Percentiles rank a stretch among this genome's conserved stretches.
phyloP scores from a whole-genome alignment of 129 eudicot species.

The Arctium minus region DNA sequence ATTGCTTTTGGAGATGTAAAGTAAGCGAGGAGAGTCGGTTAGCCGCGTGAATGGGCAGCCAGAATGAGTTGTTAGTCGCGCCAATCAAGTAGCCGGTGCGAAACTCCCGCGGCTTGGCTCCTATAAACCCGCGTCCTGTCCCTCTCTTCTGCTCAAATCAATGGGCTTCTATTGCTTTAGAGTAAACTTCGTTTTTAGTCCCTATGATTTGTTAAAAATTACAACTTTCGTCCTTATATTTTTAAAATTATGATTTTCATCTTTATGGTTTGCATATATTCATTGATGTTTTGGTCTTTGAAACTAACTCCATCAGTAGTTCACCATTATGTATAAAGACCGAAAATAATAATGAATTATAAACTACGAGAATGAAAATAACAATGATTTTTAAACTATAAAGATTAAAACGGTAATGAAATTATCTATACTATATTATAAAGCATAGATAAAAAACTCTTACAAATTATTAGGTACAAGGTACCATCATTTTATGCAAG shows the following conservation, averaged over 20 bases:
- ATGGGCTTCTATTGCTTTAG: neutral
- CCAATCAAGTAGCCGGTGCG: neutral
- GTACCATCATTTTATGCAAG: no score
- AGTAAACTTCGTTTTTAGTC: neutral
- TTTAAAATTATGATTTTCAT: neutral
- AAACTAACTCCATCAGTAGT: neutral
- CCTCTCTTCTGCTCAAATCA: neutral
- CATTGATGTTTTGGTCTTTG: neutral
- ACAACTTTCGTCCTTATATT: neutral
- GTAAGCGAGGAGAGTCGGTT: neutral
- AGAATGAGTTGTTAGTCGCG: neutral
- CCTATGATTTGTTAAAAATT: neutral
- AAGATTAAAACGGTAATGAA: no score
- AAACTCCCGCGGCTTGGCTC: neutral
- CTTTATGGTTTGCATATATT: neutral
- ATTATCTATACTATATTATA: no score
- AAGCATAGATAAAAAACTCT: no score
- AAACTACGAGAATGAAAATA: no score
- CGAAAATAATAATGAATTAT: no score
- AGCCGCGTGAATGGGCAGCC: neutral
- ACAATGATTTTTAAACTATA: no score
- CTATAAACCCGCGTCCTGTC: neutral
- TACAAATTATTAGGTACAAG: no score
- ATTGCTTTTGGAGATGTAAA: neutral
- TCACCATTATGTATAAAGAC: no score